Evolutionary conservation across 176 grass and related monocot genomes (phyloP), one percentile per base, ranked within the genome.

Genomic region (Oryza longistaminata): DNA sequence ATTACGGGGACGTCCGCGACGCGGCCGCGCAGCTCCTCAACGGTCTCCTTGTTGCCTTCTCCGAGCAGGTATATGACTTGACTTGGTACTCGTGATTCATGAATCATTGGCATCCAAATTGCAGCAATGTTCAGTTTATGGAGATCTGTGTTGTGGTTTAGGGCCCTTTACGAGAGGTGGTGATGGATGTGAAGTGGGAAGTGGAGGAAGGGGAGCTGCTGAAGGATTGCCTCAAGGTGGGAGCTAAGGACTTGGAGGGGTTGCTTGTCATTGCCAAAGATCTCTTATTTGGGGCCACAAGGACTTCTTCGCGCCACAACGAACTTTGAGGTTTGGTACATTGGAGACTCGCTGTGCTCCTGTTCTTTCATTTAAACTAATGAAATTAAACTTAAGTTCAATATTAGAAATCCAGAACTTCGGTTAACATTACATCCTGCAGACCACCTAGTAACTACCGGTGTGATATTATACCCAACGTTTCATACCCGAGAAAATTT

Each of bases 221-320:
- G 11, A 96, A 90, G 86, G 93, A 99, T 74, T 99, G 91, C 68
- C 77, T 96, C 25, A 84, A 99, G 72, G 78, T 94, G n/a, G 91
- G 93, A 58, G 77, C 90, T 0, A 84, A 75, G 42, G 93, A 99
- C 27, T 89, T 99, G 27, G 86, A 94, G 19, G 93, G 93, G 24
- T 84, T 96, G 71, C 78, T 96, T 85, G 85, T 90, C 61, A 94
- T 99, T 82, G 90, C 83, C 71, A 92, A 91, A 78, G 86, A 93
- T 93, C 39, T 94, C 21, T 78, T 95, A 26, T 89, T 76, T 73
- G 92, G 87, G 60, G 87, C 60, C 58, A 86, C 86, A 79, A 45
- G 68, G 29, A 72, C 68, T 74, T 81, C 78, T 77, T 85, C 78
- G 3, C 50, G 4, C 78, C 77, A 89, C 62, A 79, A 14, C 26